phyloP scores from a whole-genome alignment of 129 eudicot species.

The Flaveria brownii region DNA sequence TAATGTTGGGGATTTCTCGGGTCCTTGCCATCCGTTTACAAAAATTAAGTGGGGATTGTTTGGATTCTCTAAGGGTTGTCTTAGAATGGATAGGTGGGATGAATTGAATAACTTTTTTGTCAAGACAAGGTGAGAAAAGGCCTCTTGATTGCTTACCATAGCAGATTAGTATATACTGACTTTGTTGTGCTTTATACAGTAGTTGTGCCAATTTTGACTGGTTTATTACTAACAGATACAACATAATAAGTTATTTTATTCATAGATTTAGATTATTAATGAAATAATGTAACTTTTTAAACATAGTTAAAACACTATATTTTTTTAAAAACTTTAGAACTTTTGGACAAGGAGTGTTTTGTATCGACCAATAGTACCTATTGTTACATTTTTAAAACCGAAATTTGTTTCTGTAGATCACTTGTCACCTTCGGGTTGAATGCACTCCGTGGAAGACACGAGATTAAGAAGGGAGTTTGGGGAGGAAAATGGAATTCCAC shows the following conservation, averaged over 20 bases:
- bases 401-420: conserved; percentile 46
- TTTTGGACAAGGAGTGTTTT: not conserved
- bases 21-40: conserved; percentile 59
- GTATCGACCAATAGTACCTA: not conserved
- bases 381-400: not conserved
- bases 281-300: not conserved
- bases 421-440: conserved; percentile 80
- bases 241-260: not conserved
- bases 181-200: no score
- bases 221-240: not conserved
- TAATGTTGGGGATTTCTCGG: conserved; percentile 46
- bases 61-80: conserved; percentile 84
- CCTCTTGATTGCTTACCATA: not conserved
- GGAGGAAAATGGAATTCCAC: conserved; percentile 78
- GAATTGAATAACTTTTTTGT: conserved; percentile 68
- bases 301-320: no score
- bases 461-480: conserved; percentile 46
- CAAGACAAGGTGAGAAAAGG: conserved; percentile 60
- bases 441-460: conserved; percentile 78
- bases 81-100: conserved; percentile 81
- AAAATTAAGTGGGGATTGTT: conserved; percentile 52
- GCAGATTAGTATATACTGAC: not conserved
- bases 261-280: not conserved
- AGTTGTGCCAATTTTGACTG: no score
- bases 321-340: no score